Conservation (phyloP, 352 stramenopile genomes). For the Aphanomyces astaci region DNA sequence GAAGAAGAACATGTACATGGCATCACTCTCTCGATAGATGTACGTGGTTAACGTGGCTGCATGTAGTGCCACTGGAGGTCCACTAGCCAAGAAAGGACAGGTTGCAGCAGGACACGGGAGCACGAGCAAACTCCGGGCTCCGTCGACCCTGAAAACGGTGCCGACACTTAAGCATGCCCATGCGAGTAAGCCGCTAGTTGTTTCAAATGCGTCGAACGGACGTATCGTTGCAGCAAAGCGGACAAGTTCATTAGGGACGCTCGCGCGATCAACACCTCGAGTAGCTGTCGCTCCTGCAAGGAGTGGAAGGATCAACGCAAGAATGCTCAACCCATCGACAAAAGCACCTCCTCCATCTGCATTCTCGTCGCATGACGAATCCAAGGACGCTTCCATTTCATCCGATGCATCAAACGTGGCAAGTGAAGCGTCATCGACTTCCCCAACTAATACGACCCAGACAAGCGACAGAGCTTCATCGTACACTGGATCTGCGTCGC, state of each 20-base stretch:
- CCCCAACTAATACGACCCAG: not conserved
- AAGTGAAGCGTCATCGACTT: not conserved
- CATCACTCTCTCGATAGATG: not conserved
- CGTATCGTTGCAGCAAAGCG: too few relatives aligned
- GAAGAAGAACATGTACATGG: not conserved
- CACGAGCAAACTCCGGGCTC: not conserved
- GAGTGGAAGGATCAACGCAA: not conserved
- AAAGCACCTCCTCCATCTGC: not conserved
- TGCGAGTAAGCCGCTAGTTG: too few relatives aligned
- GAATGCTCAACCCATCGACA: not conserved
- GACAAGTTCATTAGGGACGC: too few relatives aligned
- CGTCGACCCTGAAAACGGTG: not conserved
- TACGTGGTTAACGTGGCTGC: not conserved
- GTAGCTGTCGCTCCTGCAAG: too few relatives aligned
- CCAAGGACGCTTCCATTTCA: too few relatives aligned
- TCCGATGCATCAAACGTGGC: too few relatives aligned
- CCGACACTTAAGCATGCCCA: too few relatives aligned
- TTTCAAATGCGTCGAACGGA: too few relatives aligned
- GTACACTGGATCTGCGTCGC: not conserved
- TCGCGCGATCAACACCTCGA: too few relatives aligned
- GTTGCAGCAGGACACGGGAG: not conserved
- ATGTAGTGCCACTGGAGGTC: not conserved
- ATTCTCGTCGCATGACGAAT: not conserved
- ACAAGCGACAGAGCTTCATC: not conserved
- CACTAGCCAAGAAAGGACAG: not conserved